phyloP scores from a whole-genome alignment of 306 rosid genomes.

The Sindora glabra region DNA sequence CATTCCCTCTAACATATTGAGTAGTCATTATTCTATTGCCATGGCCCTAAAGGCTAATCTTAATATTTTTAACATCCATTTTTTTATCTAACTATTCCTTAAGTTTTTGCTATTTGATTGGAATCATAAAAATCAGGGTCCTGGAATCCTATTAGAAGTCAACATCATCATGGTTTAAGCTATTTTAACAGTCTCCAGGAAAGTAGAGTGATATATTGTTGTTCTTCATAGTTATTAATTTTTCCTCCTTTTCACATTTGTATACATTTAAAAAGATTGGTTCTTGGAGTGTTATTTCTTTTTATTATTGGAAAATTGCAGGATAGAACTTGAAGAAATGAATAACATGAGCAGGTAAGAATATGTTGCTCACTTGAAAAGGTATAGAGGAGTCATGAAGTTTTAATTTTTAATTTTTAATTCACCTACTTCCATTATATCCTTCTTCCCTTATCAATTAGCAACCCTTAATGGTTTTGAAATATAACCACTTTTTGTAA shows the following conservation, averaged over 20 bases:
- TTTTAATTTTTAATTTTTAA: no score
- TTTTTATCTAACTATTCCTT: conserved; percentile 60
- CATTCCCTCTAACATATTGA: conserved; percentile 47
- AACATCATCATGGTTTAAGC: conserved; percentile 63
- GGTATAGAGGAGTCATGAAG: no score
- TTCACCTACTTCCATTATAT: no score
- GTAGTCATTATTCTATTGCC: conserved; percentile 77
- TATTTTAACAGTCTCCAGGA: conserved; percentile 72
- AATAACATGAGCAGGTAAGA: no score
- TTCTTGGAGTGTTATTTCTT: no score
- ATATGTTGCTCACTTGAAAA: no score
- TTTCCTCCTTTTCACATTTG: conserved; percentile 72
- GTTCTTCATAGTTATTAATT: conserved; percentile 82
- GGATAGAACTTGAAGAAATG: no score
- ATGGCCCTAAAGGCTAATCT: conserved; percentile 73
- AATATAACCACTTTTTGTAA: no score
- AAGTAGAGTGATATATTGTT: conserved; percentile 46
- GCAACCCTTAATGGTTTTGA: no score
- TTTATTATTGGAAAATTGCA: no score
- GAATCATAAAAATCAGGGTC: conserved; percentile 70
- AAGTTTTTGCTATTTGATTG: conserved; percentile 76
- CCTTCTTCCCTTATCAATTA: no score
- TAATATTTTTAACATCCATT: conserved; percentile 42
- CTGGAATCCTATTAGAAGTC: conserved; percentile 64
- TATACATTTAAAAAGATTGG: conserved; percentile 64